Percentiles rank a stretch among this genome's conserved stretches.
Evolutionary conservation across 768 basidiomycete species (phyloP).

Genomic region (Mycena albidolilacea): DNA sequence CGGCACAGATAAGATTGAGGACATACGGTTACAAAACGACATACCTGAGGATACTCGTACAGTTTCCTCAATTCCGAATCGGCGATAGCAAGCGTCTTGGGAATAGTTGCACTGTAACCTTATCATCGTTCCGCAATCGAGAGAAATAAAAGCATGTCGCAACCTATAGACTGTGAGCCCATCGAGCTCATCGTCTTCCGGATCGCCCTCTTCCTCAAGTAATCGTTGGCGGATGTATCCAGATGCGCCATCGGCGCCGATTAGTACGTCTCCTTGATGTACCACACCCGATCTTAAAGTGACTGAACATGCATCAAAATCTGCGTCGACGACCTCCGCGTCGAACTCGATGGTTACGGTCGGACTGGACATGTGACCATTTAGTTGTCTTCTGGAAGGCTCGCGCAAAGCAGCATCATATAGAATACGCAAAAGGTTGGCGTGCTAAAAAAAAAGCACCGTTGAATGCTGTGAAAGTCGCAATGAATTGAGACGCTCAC

Average conservation of each 20-base stretch:
- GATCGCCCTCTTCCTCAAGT: background rate
- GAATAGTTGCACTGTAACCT: slow-evolving; percentile 1
- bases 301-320: background rate
- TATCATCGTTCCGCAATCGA: too few relatives aligned
- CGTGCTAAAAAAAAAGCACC: slow-evolving; percentile 13
- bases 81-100: background rate
- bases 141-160: background rate
- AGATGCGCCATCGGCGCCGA: slow-evolving; percentile 28
- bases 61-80: background rate
- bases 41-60: slow-evolving; percentile 6
- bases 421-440: slow-evolving; percentile 24
- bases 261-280: slow-evolving; percentile 9
- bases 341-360: slow-evolving; percentile 11
- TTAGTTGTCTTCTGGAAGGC: background rate
- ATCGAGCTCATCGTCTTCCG: background rate
- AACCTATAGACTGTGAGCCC: slow-evolving; percentile 23
- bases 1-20: too few relatives aligned
- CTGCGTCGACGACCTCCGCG: slow-evolving; percentile 15
- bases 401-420: slow-evolving; percentile 16
- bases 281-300: slow-evolving; percentile 20
- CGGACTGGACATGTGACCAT: background rate
- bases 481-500: slow-evolving; percentile 6
- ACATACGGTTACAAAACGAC: background rate
- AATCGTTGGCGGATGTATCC: slow-evolving; percentile 4
- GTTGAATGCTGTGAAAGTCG: background rate